Percentiles rank a stretch among this genome's conserved stretches.
Evolutionary conservation across 1,284 basidiomycete genomes (phyloP).

Genomic region (Sporisorium reilianum): DNA sequence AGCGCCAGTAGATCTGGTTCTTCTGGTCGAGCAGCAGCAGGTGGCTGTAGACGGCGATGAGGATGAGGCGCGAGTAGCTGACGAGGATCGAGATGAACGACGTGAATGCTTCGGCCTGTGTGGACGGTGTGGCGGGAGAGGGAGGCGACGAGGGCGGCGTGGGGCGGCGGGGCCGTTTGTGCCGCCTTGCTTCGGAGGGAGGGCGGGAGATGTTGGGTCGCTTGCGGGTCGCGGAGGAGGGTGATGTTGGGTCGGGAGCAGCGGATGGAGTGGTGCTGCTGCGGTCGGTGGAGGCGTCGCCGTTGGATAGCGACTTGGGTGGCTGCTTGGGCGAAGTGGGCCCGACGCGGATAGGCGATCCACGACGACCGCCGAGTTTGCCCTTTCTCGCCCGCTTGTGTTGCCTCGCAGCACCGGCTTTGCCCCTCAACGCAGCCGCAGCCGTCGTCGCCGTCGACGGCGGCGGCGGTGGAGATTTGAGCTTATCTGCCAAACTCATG

Average conservation of each 20-base stretch:
- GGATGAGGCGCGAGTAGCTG: conserved; percentile 62
- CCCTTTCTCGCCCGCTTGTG: background rate
- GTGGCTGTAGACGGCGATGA: conserved; percentile 67
- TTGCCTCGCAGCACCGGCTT: background rate
- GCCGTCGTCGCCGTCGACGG: background rate
- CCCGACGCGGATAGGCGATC: background rate
- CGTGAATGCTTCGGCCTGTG: conserved; percentile 23
- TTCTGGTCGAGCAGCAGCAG: conserved; percentile 65
- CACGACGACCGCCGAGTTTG: conserved; percentile 4
- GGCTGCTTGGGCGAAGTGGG: background rate
- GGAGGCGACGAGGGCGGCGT: background rate
- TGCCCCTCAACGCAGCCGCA: background rate
- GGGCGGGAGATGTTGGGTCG: conserved; percentile 36
- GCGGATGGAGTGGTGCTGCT: background rate
- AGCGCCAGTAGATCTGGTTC: conserved; percentile 67
- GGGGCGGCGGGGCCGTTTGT: conserved; percentile 35
- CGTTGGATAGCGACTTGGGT: background rate
- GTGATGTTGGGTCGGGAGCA: background rate
- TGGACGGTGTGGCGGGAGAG: background rate
- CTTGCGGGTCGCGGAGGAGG: conserved; percentile 1
- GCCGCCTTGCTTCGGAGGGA: conserved; percentile 28
- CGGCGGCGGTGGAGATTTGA: conserved; percentile 26
- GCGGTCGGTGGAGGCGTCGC: background rate
- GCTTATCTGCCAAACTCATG: conserved; percentile 31
- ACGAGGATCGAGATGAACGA: conserved; percentile 56